Evolutionary conservation across 768 basidiomycete species (phyloP).

Genomic region (Naganishia vaughanmartiniae): DNA sequence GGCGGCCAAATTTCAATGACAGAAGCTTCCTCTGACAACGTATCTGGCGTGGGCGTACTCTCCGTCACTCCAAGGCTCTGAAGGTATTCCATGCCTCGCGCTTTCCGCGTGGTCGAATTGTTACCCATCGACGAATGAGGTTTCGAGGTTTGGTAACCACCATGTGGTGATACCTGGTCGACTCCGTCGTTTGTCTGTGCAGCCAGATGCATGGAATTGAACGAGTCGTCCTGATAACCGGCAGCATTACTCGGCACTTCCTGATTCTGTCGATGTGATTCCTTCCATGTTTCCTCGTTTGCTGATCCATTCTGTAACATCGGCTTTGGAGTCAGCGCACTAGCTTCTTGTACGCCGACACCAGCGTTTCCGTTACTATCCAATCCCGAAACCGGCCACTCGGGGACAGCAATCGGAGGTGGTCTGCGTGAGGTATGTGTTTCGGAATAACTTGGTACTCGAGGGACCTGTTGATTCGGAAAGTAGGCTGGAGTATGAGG

Average conservation of each 20-base stretch:
- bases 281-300: too few relatives aligned
- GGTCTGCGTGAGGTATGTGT: background rate
- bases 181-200: background rate
- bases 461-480: too few relatives aligned
- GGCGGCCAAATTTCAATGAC: constrained; percentile 7
- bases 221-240: background rate
- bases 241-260: background rate
- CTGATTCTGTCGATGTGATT: background rate
- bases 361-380: background rate
- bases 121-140: background rate
- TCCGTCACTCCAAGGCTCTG: background rate
- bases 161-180: background rate
- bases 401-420: constrained; percentile 8
- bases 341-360: background rate
- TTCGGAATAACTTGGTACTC: background rate
- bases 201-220: background rate
- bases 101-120: constrained; percentile 4
- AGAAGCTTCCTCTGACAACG: background rate
- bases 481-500: background rate
- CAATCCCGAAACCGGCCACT: background rate
- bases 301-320: background rate
- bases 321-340: background rate
- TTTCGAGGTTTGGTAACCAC: background rate
- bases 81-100: constrained; percentile 17
- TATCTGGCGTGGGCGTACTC: too few relatives aligned